Conservation (phyloP, 2,329 filamentous ascomycete genomes). For the Aspergillus neotritici region DNA sequence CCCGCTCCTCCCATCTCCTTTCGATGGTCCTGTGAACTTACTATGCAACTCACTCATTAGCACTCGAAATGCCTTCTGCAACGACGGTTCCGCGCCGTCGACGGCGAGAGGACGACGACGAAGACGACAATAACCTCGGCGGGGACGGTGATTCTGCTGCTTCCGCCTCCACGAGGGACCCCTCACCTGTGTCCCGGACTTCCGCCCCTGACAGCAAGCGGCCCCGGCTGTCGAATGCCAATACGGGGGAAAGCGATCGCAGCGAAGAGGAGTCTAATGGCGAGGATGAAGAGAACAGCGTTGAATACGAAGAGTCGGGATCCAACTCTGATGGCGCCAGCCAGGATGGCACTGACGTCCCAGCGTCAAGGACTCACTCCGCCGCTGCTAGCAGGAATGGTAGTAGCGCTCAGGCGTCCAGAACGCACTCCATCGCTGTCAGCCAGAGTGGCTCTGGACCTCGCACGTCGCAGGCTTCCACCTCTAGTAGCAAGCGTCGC, state of each 20-base stretch:
- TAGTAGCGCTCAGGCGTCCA: too few species aligned
- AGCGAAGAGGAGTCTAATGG: slow-evolving; percentile 1
- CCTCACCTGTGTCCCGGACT: slow-evolving; percentile 20
- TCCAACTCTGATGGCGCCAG: slow-evolving; percentile 7
- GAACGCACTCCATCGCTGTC: too few species aligned
- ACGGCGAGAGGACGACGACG: slow-evolving; percentile 23
- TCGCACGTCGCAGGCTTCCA: too few species aligned
- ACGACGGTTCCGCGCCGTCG: slow-evolving; percentile 26
- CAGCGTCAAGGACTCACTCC: too few species aligned
- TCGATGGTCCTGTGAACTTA: too few species aligned
- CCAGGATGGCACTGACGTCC: too few species aligned
- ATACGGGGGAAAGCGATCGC: too few species aligned
- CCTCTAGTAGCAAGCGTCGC: too few species aligned
- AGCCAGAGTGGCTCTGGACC: too few species aligned
- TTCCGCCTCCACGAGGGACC: slow-evolving; percentile 10
- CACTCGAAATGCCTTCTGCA: slow-evolving; percentile 22
- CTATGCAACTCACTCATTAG: not conserved
- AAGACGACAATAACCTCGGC: slow-evolving; percentile 18
- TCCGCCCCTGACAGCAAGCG: slow-evolving; percentile 32
- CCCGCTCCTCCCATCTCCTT: not conserved
- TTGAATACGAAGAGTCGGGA: slow-evolving; percentile 15
- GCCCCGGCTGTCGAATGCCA: slow-evolving; percentile 24
- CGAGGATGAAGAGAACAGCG: slow-evolving; percentile 2
- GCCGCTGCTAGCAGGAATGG: too few species aligned
- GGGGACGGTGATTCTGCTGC: slow-evolving; percentile 20